Conservation (phyloP, 495 filamentous ascomycete genomes). For the Pseudoneurospora amorphoporcata region DNA sequence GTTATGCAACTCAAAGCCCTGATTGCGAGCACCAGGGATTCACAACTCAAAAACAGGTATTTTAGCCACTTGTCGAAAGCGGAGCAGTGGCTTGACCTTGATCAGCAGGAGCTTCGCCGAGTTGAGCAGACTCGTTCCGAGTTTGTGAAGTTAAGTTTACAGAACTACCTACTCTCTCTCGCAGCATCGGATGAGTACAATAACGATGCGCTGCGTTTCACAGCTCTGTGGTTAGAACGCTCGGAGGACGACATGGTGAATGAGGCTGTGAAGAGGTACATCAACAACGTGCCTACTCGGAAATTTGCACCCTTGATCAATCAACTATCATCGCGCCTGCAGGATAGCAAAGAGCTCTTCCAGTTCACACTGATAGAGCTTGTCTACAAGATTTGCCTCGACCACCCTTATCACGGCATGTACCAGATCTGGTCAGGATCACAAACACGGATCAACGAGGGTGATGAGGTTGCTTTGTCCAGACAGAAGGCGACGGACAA, state of each 20-base stretch:
- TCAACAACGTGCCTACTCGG: constrained; percentile 65
- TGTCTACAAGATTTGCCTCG: constrained; percentile 69
- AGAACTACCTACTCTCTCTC: constrained; percentile 85
- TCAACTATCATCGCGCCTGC: constrained; percentile 82
- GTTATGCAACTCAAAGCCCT: constrained; percentile 54
- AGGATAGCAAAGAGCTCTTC: constrained; percentile 57
- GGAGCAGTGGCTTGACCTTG: constrained; percentile 81
- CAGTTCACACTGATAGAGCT: constrained; percentile 62
- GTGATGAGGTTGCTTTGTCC: constrained; percentile 62
- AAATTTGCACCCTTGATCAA: constrained; percentile 95
- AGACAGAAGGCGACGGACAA: constrained; percentile 60
- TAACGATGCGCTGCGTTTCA: constrained; percentile 86
- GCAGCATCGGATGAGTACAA: constrained; percentile 78
- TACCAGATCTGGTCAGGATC: constrained; percentile 84
- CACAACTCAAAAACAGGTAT: constrained; percentile 29
- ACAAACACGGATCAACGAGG: constrained; percentile 50
- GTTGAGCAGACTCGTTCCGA: constrained; percentile 62
- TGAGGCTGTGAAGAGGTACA: constrained; percentile 56
- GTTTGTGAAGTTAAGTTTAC: constrained; percentile 77
- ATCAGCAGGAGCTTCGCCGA: constrained; percentile 76
- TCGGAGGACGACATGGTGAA: constrained; percentile 63
- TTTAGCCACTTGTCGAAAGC: constrained; percentile 45
- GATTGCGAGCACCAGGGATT: constrained; percentile 27
- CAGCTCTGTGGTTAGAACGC: constrained; percentile 85
- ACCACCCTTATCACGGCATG: constrained; percentile 94